Percentiles rank a stretch among this genome's conserved stretches.
These are phyloP conservation scores for Fusarium nisikadoi DNA, from an alignment of 2,329 filamentous ascomycete genomes.

Conservation along the genomic window DNA sequence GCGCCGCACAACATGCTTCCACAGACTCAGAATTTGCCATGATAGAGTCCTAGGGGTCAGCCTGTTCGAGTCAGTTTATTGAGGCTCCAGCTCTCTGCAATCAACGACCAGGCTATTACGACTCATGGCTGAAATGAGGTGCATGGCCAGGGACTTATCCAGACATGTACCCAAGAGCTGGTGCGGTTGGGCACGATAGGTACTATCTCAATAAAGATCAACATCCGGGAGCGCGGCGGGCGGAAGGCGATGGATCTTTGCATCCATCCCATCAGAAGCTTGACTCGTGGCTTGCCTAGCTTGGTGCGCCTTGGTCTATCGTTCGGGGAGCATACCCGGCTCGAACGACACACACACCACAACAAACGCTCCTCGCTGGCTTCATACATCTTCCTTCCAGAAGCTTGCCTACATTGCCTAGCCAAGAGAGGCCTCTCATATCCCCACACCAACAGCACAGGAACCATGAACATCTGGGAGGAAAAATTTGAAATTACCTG, in stretches of 20 bases:
- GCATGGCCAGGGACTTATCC: slow-evolving; percentile 16
- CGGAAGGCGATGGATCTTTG: slow-evolving; percentile 23
- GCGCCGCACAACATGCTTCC: slow-evolving; percentile 31
- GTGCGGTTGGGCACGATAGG: slow-evolving; percentile 26
- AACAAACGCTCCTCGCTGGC: slow-evolving; percentile 22
- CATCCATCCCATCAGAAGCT: slow-evolving; percentile 19
- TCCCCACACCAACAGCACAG: slow-evolving; percentile 34
- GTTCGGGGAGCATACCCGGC: slow-evolving; percentile 36
- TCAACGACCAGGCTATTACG: slow-evolving; percentile 4
- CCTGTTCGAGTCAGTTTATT: slow-evolving; percentile 17
- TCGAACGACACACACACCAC: slow-evolving; percentile 32
- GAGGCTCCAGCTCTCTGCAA: slow-evolving; percentile 18
- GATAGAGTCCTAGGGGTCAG: slow-evolving; percentile 12
- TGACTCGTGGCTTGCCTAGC: slow-evolving; percentile 36
- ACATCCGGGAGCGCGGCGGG: slow-evolving; percentile 25
- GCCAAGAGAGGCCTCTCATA: slow-evolving; percentile 31
- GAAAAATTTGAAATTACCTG: slow-evolving; percentile 47
- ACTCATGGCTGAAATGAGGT: slow-evolving; percentile 27
- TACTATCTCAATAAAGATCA: slow-evolving; percentile 33
- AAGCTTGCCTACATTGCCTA: slow-evolving; percentile 38
- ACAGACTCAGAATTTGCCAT: slow-evolving; percentile 29
- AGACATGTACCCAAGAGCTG: background rate
- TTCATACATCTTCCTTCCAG: slow-evolving; percentile 43
- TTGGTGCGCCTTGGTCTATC: slow-evolving; percentile 10
- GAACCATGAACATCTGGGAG: slow-evolving; percentile 40